Evolutionary conservation across 2,329 filamentous ascomycete genomes (phyloP), one percentile per base, ranked within the genome.

Genomic region (Colletotrichum tabaci): DNA sequence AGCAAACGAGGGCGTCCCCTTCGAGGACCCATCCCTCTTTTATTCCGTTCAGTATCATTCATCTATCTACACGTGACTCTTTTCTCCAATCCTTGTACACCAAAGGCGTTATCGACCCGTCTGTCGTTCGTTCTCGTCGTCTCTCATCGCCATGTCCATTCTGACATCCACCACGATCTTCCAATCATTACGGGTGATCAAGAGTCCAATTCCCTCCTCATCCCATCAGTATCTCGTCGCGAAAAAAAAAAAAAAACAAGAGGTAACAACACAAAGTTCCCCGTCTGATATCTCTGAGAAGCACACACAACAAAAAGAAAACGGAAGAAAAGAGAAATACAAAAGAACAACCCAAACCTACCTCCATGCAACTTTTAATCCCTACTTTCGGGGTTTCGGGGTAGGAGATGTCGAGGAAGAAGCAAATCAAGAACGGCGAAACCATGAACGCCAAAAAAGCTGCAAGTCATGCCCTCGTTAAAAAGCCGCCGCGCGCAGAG

Each of bases 371-470:
- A 55, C 61, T 46, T 44, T 61, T 46, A 15, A 18, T 60, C 16
- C 56, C 6, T 47, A 15, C 40, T 46, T 40, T 60, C 16, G 35
- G 35, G 35, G 4, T 15, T 55, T 21, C 30, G 30, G 46, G 18
- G 16, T 42, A 30, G 35, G 35, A 62, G 23, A 63, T 42, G 40
- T 57, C 10, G 18, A 23, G 49, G 47, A 38, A 35, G 35, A 42
- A 44, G 3, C 10, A 42, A 21, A 55, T 30, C 23, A 21, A 12
- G 38, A 42, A 44, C 10, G 38, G 9, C 5, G 6, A 38, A 38
- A 8, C 40, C 49, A 30, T 38, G 55, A 69, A 69, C 66, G 53
- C 66, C 66, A 65, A 69, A 65, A 69, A 65, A 67, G 66, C 55
- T 66, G 55, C 61, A 66, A 68, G 50, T 47, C 52, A 64, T 35